Conservation (phyloP, 129 eudicot genomes). For the Flaveria linearis region DNA sequence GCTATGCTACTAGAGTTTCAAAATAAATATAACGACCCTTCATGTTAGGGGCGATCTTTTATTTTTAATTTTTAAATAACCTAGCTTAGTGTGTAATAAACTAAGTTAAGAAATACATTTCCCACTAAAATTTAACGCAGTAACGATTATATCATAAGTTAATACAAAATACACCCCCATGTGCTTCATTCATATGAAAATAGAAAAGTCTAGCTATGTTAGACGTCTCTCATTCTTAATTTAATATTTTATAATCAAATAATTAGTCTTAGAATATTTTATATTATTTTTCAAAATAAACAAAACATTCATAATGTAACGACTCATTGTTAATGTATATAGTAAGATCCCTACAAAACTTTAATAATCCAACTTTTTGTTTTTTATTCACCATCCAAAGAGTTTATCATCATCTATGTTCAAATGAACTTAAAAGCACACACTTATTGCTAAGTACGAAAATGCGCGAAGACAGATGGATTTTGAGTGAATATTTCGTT, state of each 20-base stretch:
- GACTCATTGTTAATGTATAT: constrained; percentile 6
- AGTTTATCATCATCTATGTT: not conserved
- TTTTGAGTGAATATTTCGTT: not conserved
- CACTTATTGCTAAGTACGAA: not conserved
- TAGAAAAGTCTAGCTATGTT: constrained; percentile 22
- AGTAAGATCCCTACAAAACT: constrained; percentile 28
- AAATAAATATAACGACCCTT: not conserved
- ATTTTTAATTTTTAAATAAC: not conserved
- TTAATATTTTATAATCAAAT: constrained; percentile 3
- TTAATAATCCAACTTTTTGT: constrained; percentile 18
- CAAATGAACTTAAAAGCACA: not conserved
- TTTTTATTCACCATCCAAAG: constrained; percentile 6
- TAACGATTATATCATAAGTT: not conserved
- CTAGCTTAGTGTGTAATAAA: not conserved
- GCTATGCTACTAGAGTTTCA: not conserved
- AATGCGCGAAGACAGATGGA: not conserved
- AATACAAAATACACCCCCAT: constrained; percentile 14
- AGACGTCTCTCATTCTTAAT: constrained; percentile 22
- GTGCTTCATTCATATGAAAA: constrained; percentile 25
- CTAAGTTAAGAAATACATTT: not conserved
- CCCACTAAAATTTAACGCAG: not conserved
- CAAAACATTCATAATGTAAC: constrained; percentile 23
- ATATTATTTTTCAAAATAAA: not conserved
- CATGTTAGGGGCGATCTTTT: not conserved
- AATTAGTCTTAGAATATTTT: constrained; percentile 9